Evolutionary conservation across 2,329 filamentous ascomycete species (phyloP).

Genomic region (Hymenotorrendiella dingleyae): DNA sequence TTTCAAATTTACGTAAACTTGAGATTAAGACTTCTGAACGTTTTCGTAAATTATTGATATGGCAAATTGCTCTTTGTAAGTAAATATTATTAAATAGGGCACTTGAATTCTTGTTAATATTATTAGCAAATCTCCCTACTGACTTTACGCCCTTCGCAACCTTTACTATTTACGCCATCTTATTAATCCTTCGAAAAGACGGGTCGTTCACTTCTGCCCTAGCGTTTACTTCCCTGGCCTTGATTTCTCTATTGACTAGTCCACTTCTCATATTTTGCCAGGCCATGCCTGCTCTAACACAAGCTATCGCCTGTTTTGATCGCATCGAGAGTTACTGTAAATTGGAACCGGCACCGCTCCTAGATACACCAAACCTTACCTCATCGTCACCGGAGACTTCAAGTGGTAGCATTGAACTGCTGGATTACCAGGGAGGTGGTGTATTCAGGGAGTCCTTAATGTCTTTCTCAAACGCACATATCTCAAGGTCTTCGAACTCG

Average conservation of each 20-base stretch:
- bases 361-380: background rate
- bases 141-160: conserved; percentile 4
- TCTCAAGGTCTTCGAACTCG: too few species aligned
- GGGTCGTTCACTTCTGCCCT: background rate
- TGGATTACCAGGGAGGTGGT: background rate
- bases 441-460: background rate
- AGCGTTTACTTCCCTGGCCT: conserved; percentile 24
- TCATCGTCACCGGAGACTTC: background rate
- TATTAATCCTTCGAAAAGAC: background rate
- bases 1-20: conserved; percentile 30
- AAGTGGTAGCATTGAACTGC: background rate
- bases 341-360: too few species aligned
- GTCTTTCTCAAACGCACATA: background rate
- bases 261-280: conserved; percentile 15
- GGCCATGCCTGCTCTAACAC: conserved; percentile 17
- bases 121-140: conserved; percentile 3
- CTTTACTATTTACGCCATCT: conserved; percentile 3
- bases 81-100: background rate
- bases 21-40: conserved; percentile 1
- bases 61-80: conserved; percentile 1
- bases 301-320: conserved; percentile 14
- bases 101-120: background rate
- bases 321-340: conserved; percentile 15
- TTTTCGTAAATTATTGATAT: background rate
- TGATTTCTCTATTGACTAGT: conserved; percentile 18